A percentile compares a stretch with the other conserved stretches of the same genome.
phyloP scores from a whole-genome alignment of 371 early-diverging fungal genomes.

The Aphelidium insulamus region DNA sequence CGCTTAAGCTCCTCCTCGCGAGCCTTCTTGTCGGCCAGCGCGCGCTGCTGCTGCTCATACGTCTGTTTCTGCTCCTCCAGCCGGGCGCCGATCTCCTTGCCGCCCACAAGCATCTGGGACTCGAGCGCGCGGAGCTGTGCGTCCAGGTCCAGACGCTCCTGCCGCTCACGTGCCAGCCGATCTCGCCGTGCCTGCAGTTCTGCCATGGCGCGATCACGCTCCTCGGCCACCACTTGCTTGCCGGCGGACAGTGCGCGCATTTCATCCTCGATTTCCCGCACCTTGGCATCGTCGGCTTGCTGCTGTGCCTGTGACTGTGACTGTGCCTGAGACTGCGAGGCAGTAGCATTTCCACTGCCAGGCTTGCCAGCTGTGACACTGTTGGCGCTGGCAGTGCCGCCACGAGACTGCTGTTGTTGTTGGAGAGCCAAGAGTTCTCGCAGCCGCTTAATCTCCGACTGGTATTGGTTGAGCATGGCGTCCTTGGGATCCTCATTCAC shows the following conservation, averaged over 20 bases:
- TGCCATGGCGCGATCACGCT: constrained; percentile 16
- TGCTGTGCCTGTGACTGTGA: no score
- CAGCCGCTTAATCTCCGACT: constrained; percentile 35
- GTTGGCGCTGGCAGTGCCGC: no score
- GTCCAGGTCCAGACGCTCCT: constrained; percentile 15
- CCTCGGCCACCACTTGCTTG: constrained; percentile 19
- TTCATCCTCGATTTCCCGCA: constrained; percentile 19
- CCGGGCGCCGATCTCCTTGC: neutral
- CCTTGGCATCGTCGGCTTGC: no score
- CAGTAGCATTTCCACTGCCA: no score
- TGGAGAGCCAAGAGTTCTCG: no score
- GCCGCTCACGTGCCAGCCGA: constrained; percentile 19
- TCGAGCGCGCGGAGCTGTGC: constrained; percentile 17
- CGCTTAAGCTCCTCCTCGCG: neutral
- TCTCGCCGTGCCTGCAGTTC: constrained; percentile 18
- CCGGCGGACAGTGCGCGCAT: constrained; percentile 16
- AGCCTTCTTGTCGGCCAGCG: neutral
- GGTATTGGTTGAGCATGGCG: constrained; percentile 48
- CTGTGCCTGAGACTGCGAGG: no score
- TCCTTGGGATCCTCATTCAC: constrained; percentile 59
- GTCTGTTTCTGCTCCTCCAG: neutral
- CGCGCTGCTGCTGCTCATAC: no score
- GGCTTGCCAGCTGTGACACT: no score
- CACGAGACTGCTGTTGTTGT: no score
- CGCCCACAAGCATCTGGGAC: constrained; percentile 13